Conservation (phyloP, 495 filamentous ascomycete genomes). For the Penicillium angulare region DNA sequence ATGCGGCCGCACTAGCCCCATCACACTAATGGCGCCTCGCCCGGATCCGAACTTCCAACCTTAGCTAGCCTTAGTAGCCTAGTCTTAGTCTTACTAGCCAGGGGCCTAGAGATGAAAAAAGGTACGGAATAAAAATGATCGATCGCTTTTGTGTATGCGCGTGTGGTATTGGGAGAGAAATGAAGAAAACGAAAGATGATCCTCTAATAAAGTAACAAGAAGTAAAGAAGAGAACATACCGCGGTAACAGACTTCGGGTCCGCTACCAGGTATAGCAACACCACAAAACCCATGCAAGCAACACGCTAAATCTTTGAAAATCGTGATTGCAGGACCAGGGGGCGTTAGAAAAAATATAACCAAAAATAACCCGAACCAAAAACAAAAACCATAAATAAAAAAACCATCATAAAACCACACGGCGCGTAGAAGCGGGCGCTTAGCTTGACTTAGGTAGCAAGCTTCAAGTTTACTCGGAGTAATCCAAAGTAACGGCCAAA, state of each 20-base stretch:
- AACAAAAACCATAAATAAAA: not conserved
- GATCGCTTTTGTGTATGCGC: not conserved
- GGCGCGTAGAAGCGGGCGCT: not conserved
- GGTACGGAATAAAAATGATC: not conserved
- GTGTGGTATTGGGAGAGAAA: conserved; percentile 2
- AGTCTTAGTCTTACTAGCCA: not conserved
- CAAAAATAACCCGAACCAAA: too few relatives aligned
- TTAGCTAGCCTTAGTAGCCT: not conserved
- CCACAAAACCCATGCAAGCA: conserved; percentile 1
- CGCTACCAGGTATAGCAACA: not conserved
- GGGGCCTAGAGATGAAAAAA: not conserved
- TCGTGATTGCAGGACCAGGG: conserved; percentile 1
- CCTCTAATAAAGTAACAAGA: conserved; percentile 3
- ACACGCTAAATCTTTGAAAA: too few relatives aligned
- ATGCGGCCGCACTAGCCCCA: conserved; percentile 1
- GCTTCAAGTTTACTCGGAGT: conserved; percentile 17
- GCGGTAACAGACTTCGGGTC: too few relatives aligned
- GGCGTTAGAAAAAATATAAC: not conserved
- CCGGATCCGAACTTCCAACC: not conserved
- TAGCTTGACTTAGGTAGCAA: not conserved
- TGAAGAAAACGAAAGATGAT: conserved; percentile 1
- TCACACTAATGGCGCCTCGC: conserved; percentile 1
- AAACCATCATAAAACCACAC: conserved; percentile 1
- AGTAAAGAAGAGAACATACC: conserved; percentile 2
- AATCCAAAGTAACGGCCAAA: conserved; percentile 29